Evolutionary conservation across 73 alveolate species (phyloP).

Genomic region (Paramecium primaurelia): DNA sequence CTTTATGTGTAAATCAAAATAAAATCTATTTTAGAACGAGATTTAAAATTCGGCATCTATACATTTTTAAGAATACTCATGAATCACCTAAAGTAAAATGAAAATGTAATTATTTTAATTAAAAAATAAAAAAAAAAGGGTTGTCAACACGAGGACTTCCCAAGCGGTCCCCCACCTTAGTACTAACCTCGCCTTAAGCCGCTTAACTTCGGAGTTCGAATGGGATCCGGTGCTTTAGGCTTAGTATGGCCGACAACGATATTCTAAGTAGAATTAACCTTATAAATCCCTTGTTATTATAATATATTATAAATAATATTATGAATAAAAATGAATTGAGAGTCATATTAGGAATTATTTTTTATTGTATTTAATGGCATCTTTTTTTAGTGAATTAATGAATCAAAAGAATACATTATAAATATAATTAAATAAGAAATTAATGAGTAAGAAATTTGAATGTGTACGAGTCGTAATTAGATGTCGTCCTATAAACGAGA

Average conservation of each 20-base stretch:
- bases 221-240: slow-evolving; percentile 99
- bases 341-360: not conserved
- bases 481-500: slow-evolving; percentile 81
- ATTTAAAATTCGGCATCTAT: not conserved
- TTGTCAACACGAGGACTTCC: slow-evolving; percentile 96
- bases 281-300: not conserved
- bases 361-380: not conserved
- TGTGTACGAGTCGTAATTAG: slow-evolving; percentile 90
- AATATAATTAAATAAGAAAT: not conserved
- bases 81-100: not conserved
- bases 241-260: slow-evolving; percentile 98
- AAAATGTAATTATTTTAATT: not conserved
- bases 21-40: not conserved
- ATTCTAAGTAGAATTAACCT: not conserved
- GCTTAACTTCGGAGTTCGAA: slow-evolving; percentile 99
- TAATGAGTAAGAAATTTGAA: slow-evolving; percentile 73
- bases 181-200: slow-evolving; percentile 99
- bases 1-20: not conserved
- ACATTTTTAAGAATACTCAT: not conserved
- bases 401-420: not conserved
- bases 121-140: slow-evolving; percentile 56
- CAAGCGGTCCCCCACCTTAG: slow-evolving; percentile 99
- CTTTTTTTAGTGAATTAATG: not conserved
- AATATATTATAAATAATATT: not conserved
- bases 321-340: not conserved